phyloP scores from a whole-genome alignment of 495 filamentous ascomycete genomes.

The Penicillium cinerascens region DNA sequence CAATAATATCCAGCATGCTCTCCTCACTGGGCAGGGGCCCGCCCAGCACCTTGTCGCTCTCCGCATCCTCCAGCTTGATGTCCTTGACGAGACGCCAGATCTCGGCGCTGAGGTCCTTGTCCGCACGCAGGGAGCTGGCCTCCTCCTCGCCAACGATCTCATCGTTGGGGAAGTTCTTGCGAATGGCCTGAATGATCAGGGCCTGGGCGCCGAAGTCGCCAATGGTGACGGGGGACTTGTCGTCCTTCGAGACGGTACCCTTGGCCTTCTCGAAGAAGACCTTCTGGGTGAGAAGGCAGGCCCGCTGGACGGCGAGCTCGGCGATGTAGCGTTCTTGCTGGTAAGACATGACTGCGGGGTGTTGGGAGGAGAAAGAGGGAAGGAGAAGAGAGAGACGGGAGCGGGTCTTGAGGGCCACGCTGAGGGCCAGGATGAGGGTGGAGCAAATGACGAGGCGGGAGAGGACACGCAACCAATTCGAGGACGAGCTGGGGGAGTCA shows the following conservation, averaged over 20 bases:
- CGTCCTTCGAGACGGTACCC: slow-evolving; percentile 88
- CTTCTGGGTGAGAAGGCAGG: slow-evolving; percentile 80
- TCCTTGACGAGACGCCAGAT: slow-evolving; percentile 80
- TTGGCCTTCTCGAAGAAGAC: slow-evolving; percentile 92
- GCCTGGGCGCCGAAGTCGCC: slow-evolving; percentile 98
- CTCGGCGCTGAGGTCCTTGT: slow-evolving; percentile 60
- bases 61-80: slow-evolving; percentile 66
- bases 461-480: slow-evolving; percentile 30
- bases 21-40: slow-evolving; percentile 66
- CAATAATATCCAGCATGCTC: slow-evolving; percentile 82
- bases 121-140: slow-evolving; percentile 66
- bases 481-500: not conserved
- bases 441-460: slow-evolving; percentile 40
- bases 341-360: slow-evolving; percentile 54
- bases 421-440: slow-evolving; percentile 49
- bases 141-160: slow-evolving; percentile 96
- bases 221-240: slow-evolving; percentile 94
- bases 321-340: slow-evolving; percentile 79
- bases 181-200: slow-evolving; percentile 85
- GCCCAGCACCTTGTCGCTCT: slow-evolving; percentile 64
- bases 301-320: slow-evolving; percentile 88
- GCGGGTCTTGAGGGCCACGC: slow-evolving; percentile 43
- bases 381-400: slow-evolving; percentile 36
- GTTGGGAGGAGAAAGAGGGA: slow-evolving; percentile 22
- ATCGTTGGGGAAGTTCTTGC: slow-evolving; percentile 83